phyloP scores from a whole-genome alignment of 768 basidiomycete genomes.

The Stropharia rugosoannulata region DNA sequence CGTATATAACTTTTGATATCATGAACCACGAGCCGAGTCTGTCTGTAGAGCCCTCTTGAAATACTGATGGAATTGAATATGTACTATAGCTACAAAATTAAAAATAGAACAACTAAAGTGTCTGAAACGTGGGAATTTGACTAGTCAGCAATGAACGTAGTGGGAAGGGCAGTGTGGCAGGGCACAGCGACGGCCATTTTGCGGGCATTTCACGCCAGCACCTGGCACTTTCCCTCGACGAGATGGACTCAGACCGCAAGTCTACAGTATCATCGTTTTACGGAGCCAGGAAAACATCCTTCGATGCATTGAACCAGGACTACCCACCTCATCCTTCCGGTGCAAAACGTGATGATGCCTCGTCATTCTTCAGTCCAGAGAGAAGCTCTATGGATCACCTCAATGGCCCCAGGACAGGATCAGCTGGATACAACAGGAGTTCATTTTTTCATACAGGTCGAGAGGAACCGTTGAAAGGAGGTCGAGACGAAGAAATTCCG shows the following conservation, averaged over 20 bases:
- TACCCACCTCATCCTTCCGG: conserved; percentile 36
- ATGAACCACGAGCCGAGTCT: too few species aligned
- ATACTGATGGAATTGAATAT: too few species aligned
- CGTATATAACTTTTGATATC: too few species aligned
- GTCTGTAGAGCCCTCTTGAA: too few species aligned
- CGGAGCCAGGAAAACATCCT: conserved; percentile 57
- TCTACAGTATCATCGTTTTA: conserved; percentile 83
- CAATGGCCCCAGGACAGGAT: conserved; percentile 30
- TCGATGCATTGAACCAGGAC: conserved; percentile 60
- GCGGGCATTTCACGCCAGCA: background rate
- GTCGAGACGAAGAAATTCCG: conserved; percentile 68
- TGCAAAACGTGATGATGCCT: conserved; percentile 59
- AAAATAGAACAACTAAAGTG: too few species aligned
- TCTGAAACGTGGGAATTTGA: too few species aligned
- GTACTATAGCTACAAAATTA: too few species aligned
- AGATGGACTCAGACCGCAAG: conserved; percentile 78
- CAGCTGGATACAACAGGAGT: conserved; percentile 72
- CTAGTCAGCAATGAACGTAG: too few species aligned
- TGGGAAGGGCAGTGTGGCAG: too few species aligned
- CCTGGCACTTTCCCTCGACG: background rate
- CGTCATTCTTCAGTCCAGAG: conserved; percentile 65
- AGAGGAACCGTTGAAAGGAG: conserved; percentile 76
- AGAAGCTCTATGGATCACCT: conserved; percentile 50
- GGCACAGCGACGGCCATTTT: background rate
- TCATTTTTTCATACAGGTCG: conserved; percentile 71